Evolutionary conservation across 345 rosid species (phyloP), one percentile per base, ranked within the genome.

Genomic region (Euphorbia pulcherrima): DNA sequence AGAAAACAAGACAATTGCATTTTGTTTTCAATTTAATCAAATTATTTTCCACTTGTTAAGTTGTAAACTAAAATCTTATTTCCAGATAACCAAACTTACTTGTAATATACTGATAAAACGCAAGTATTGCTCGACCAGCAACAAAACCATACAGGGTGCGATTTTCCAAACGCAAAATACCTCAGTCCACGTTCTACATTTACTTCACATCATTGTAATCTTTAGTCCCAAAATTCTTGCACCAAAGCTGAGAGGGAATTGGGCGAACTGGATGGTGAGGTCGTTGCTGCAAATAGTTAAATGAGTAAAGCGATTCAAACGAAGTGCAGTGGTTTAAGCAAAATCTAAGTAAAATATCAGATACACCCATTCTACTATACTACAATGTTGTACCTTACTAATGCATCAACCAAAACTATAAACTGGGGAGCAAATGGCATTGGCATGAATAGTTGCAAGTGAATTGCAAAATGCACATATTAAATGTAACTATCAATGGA

Each of bases 191-290:
- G 14, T 18, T 60, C 68, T 26, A 41, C 12, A 2, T 0, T 77
- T 39, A 72, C 62, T 77, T 28, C 40, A 68, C 58, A 6, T 77
- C 70, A 33, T 77, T 72, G 70, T 88, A 88, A 64, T 91, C 99
- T 70, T 94, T 91, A 28, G 83, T 80, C 71, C 99, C 97, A 74
- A 91, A 94, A 78, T 94, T 94, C 84, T 94, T 94, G 93, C 97
- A 94, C 99, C 99, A 94, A 0, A 94, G 77, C 82, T 94, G 99
- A 9, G 99, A 94, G 18, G 99, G 99, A 75, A 94, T 94, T 12
- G 97, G 99, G 40, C 92, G 96, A 72, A 94, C 87, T 0, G 99
- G 97, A 60, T 76, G 81, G 67, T 91, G 99, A 60, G 99, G 97
- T 70, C 99, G 87, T 94, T 91, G 99, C 99, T 94, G 88, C 88